Percentiles rank a stretch among this genome's conserved stretches.
Conservation (phyloP, 208 protist genomes). For the Wallacemonas rigidus region DNA sequence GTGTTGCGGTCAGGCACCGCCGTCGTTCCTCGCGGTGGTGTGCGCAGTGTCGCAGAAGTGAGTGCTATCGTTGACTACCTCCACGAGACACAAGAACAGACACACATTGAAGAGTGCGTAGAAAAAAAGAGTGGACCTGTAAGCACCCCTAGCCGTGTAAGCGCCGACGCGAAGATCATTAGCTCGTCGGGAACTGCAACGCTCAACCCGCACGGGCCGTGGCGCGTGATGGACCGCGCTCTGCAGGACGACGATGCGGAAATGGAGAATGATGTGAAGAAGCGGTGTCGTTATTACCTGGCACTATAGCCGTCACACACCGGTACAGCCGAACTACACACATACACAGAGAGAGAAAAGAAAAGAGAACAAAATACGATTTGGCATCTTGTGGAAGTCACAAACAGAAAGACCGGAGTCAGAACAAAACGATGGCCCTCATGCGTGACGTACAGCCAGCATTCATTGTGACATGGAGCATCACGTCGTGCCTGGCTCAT, state of each 20-base stretch:
- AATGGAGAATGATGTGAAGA: conserved; percentile 6
- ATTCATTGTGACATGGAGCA: no score
- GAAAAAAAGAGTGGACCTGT: no score
- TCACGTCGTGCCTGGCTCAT: no score
- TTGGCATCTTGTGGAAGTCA: no score
- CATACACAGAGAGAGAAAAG: background rate
- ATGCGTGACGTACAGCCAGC: no score
- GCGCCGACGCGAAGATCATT: background rate
- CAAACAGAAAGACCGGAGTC: no score
- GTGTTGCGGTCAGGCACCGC: background rate
- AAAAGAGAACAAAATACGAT: background rate
- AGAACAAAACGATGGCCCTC: no score
- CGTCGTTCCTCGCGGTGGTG: conserved; percentile 27
- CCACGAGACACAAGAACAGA: background rate
- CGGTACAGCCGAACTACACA: no score
- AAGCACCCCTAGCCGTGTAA: background rate
- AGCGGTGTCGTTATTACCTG: conserved; percentile 11
- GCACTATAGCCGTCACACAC: background rate
- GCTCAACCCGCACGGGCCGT: background rate
- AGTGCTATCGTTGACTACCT: conserved; percentile 25
- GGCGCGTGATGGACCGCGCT: conserved; percentile 6
- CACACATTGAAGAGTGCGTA: no score
- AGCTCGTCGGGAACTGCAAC: background rate
- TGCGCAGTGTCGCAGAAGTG: conserved; percentile 37
- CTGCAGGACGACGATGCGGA: background rate